A percentile compares a stretch with the other conserved stretches of the same genome.
phyloP scores from a whole-genome alignment of 352 stramenopile genomes.

The Blastocystis sp. region DNA sequence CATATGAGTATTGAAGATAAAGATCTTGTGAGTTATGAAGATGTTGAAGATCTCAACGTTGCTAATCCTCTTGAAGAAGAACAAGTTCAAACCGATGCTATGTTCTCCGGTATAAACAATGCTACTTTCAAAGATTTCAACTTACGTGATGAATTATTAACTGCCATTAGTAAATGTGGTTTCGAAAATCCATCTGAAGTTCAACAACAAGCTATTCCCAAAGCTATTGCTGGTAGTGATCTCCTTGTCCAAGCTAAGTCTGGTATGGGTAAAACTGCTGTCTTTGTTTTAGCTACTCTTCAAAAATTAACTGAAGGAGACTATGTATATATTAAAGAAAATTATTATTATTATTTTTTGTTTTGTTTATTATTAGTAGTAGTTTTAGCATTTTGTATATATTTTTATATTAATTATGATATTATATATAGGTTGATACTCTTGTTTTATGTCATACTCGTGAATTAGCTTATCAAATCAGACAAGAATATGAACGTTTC shows the following conservation, averaged over 20 bases:
- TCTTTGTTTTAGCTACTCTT: slow-evolving; percentile 95
- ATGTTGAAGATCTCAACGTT: no score
- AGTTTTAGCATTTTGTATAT: no score
- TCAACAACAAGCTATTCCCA: slow-evolving; percentile 95
- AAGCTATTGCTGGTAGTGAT: slow-evolving; percentile 96
- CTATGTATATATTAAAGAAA: no score
- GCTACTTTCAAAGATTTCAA: slow-evolving; percentile 98
- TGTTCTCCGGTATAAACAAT: slow-evolving; percentile 93
- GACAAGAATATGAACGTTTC: slow-evolving; percentile 97
- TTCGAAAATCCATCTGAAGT: slow-evolving; percentile 99
- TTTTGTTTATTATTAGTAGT: no score
- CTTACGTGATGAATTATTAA: slow-evolving; percentile 90
- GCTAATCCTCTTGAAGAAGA: no score
- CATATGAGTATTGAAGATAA: no score
- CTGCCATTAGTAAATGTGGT: slow-evolving; percentile 91
- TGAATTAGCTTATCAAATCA: slow-evolving; percentile 98
- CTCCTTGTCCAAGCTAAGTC: slow-evolving; percentile 99
- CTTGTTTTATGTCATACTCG: slow-evolving; percentile 97
- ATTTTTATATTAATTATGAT: slow-evolving; percentile 1
- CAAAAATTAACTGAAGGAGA: slow-evolving; percentile 78
- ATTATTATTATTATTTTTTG: no score
- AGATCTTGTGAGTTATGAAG: no score
- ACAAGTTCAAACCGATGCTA: no score
- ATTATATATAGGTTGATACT: slow-evolving; percentile 62
- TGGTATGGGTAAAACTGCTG: slow-evolving; percentile 98